Evolutionary conservation across 1,139 yeast species (phyloP), one percentile per base, ranked within the genome.

Genomic region (Suhomyces atakaporum): DNA sequence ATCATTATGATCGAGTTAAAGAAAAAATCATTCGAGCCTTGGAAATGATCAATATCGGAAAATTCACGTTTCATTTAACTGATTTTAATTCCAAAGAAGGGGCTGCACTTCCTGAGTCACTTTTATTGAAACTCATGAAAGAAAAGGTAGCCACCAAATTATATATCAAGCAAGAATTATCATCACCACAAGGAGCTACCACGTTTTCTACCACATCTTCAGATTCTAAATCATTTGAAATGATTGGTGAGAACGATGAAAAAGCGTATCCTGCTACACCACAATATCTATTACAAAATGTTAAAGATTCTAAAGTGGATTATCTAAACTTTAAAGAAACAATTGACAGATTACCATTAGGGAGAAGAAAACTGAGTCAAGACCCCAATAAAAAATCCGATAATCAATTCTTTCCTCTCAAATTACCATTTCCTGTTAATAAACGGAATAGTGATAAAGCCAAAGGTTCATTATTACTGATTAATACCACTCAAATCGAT

Each of bases 21-120:
- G 61, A 55, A 2, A 46, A 54, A 5, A 43, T 82, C 10, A 59
- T 69, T 1, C 55, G 61, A 2, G 62, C 63, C 3, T 53, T 81
- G 15, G 72, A 63, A 6, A 50, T 80, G 13, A 58, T 65, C 5
- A 63, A 68, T 9, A 58, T 62, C 5, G 76, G 75, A 0, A 28
- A 33, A 3, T 60, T 77, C 21, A 60, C 79, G 0, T 66, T 82
- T 31, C 89, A 83, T 50, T 60, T 88, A 44, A 85, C 95, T 0
- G 95, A 88, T 31, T 79, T 81, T 54, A 78, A 79, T 11, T 71
- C 81, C 32, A 68, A 67, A 3, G 77, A 78, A 29, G 96, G 96
- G 4, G 76, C 69, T 3, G 70, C 81, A 0, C 58, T 89, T 13
- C 66, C 80, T 1, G 67, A 85, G 25, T 70, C 71, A 22, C 54